Evolutionary conservation across 164 flowering plant species (phyloP).

Genomic region (Taxillus chinensis): DNA sequence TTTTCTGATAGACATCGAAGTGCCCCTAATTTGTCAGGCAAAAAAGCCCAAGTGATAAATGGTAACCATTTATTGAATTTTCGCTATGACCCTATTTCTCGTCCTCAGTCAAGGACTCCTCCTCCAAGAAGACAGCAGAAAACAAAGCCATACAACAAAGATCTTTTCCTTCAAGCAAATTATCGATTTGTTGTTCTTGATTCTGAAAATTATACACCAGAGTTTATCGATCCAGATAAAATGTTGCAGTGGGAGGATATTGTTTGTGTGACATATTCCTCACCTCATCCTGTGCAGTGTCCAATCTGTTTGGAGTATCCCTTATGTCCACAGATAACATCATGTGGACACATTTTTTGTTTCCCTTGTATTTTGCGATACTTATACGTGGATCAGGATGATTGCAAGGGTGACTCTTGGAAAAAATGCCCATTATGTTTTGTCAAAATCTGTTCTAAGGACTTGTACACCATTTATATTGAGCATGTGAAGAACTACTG

Average conservation of each 20-base stretch:
- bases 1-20: conserved; percentile 21
- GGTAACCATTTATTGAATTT: conserved; percentile 87
- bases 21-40: conserved; percentile 26
- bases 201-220: conserved; percentile 42
- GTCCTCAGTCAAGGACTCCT: conserved; percentile 50
- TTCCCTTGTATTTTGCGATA: conserved; percentile 86
- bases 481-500: conserved; percentile 54
- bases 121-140: conserved; percentile 49
- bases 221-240: conserved; percentile 74
- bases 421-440: conserved; percentile 94
- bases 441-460: conserved; percentile 71
- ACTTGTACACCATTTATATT: conserved; percentile 68
- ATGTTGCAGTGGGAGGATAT: conserved; percentile 90
- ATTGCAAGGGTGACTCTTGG: conserved; percentile 58
- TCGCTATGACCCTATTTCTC: conserved; percentile 74
- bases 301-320: conserved; percentile 94
- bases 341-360: conserved; percentile 96
- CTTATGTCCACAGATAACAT: conserved; percentile 93
- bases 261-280: conserved; percentile 64
- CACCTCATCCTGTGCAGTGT: conserved; percentile 69
- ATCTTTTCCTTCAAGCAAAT: conserved; percentile 90
- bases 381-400: conserved; percentile 62
- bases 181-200: conserved; percentile 82
- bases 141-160: conserved; percentile 81
- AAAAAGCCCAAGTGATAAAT: conserved; percentile 45